Conservation (phyloP, 129 eudicot genomes). For the Helichrysum umbraculigerum region DNA sequence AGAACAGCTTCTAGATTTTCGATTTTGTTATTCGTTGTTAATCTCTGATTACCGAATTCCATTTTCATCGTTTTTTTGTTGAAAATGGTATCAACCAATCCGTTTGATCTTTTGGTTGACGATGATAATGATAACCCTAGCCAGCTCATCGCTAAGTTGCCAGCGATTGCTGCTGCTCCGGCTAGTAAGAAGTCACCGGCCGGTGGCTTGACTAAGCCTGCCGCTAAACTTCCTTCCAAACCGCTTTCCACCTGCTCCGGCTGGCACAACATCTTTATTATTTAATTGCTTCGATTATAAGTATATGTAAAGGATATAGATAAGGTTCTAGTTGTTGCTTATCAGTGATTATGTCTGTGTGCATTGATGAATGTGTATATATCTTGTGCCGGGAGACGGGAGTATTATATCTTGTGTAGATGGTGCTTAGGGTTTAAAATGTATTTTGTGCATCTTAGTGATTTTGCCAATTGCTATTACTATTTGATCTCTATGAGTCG, state of each 20-base stretch:
- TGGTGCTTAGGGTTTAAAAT: no score
- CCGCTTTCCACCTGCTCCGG: constrained; percentile 81
- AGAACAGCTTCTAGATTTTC: constrained; percentile 12
- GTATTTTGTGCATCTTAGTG: no score
- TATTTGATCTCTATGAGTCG: no score
- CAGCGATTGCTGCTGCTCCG: constrained; percentile 31
- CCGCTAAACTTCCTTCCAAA: constrained; percentile 73
- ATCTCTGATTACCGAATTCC: background rate
- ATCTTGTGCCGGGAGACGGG: no score
- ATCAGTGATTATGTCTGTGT: background rate
- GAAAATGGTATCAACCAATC: constrained; percentile 66
- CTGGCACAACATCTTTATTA: constrained; percentile 44
- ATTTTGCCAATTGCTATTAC: no score
- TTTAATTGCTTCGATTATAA: background rate
- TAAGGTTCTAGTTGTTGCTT: background rate
- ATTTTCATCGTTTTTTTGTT: background rate
- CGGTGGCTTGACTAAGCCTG: constrained; percentile 31
- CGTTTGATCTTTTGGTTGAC: constrained; percentile 65
- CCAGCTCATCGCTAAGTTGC: constrained; percentile 47
- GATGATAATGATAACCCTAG: constrained; percentile 69
- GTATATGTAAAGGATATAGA: background rate
- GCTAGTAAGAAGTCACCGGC: constrained; percentile 24
- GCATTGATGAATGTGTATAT: background rate
- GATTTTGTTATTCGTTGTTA: background rate
- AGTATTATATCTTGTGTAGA: no score